Evolutionary conservation across 305 asterid genomes (phyloP).

Genomic region (Fraxinus sp.): DNA sequence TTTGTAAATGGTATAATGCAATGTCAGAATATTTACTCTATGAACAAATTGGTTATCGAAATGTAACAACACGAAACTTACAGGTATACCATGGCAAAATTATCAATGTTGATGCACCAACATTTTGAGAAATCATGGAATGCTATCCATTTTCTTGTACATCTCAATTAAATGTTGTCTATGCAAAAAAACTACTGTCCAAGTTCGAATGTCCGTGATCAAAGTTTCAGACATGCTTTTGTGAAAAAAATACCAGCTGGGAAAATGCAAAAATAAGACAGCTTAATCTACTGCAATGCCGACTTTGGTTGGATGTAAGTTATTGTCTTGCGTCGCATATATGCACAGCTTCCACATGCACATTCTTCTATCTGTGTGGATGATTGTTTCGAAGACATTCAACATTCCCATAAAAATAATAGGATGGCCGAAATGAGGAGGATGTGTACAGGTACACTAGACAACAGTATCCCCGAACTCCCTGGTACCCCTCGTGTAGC

Average conservation of each 20-base stretch:
- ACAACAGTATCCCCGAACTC: neutral
- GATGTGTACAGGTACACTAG: neutral
- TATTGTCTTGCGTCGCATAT: neutral
- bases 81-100: neutral
- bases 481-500: neutral
- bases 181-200: neutral
- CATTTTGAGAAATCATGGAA: neutral
- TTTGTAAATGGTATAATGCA: neutral
- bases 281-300: neutral
- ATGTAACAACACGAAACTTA: neutral
- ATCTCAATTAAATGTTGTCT: neutral
- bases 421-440: neutral
- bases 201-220: neutral
- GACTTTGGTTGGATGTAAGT: neutral
- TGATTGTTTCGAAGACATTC: neutral
- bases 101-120: neutral
- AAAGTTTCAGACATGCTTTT: neutral
- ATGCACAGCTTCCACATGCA: neutral
- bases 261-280: neutral
- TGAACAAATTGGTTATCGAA: neutral
- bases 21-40: neutral
- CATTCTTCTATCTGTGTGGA: neutral
- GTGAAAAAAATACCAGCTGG: neutral
- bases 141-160: neutral
- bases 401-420: neutral